Percentiles rank a stretch among this genome's conserved stretches.
Conservation (phyloP, 768 basidiomycete genomes). For the Tephrocybe rancida region DNA sequence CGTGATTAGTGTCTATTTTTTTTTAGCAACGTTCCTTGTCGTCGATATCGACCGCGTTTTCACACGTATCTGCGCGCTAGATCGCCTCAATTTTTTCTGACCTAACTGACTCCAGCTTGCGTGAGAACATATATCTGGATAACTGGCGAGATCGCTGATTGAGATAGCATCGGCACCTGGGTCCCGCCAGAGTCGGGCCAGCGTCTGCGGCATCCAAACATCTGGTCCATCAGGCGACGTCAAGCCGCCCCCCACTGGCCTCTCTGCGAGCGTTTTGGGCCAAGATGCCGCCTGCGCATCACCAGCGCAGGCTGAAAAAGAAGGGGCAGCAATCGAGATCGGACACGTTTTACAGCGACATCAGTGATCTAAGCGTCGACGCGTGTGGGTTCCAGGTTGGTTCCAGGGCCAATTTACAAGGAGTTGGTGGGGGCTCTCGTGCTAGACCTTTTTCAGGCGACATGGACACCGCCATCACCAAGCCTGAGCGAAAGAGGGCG, state of each 20-base stretch:
- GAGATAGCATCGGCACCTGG: constrained; percentile 1
- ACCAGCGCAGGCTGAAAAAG: too few species aligned
- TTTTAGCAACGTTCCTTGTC: not conserved
- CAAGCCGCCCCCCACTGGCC: too few species aligned
- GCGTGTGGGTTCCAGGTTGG: too few species aligned
- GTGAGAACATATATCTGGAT: not conserved
- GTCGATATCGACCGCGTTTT: not conserved
- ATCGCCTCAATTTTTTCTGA: not conserved
- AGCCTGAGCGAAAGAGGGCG: not conserved
- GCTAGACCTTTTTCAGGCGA: constrained; percentile 9
- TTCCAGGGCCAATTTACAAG: constrained; percentile 12
- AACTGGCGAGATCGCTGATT: not conserved
- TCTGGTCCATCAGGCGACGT: not conserved
- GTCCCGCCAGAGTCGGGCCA: not conserved
- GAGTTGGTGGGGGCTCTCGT: not conserved
- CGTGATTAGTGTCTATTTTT: too few species aligned
- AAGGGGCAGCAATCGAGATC: constrained; percentile 2
- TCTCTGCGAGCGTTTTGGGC: too few species aligned
- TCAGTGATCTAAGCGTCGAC: not conserved
- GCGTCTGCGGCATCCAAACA: not conserved
- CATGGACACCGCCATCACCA: not conserved
- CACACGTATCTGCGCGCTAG: not conserved
- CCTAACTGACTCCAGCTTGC: not conserved
- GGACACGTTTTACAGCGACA: not conserved
- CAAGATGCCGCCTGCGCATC: not conserved